These are phyloP conservation scores for Debaryomyces robertsiae DNA, from an alignment of 1,139 yeast genomes.

Conservation along the genomic window DNA sequence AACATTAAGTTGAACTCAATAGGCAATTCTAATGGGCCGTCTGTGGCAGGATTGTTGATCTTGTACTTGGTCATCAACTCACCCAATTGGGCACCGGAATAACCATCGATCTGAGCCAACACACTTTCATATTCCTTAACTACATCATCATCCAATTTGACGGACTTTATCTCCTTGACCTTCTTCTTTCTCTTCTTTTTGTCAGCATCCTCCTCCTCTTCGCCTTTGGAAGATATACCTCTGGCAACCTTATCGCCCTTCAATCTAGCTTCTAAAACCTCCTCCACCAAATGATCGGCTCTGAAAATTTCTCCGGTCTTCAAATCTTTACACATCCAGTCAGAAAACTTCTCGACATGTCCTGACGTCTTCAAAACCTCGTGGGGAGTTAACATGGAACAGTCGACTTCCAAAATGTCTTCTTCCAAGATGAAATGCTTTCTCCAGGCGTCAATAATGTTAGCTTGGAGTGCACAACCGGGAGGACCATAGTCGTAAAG, in stretches of 20 bases:
- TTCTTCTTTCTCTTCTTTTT: conserved; percentile 91
- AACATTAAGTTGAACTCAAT: conserved; percentile 97
- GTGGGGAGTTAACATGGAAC: conserved; percentile 96
- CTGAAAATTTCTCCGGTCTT: conserved; percentile 98
- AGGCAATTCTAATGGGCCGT: conserved; percentile 85
- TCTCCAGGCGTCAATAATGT: conserved; percentile 93
- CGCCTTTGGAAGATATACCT: conserved; percentile 61
- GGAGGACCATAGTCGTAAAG: conserved; percentile 99
- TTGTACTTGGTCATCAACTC: conserved; percentile 78
- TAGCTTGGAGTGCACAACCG: conserved; percentile 98
- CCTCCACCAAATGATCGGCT: conserved; percentile 98
- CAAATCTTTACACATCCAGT: conserved; percentile 98
- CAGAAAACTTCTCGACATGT: conserved; percentile 98
- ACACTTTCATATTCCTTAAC: conserved; percentile 81
- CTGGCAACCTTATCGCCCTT: conserved; percentile 97
- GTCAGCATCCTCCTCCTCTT: conserved; percentile 64
- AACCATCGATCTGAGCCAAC: conserved; percentile 94
- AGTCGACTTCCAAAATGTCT: conserved; percentile 98
- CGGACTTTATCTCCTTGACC: conserved; percentile 91
- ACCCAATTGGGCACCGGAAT: conserved; percentile 89
- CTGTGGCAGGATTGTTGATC: conserved; percentile 89
- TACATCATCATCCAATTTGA: conserved; percentile 79
- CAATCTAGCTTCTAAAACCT: conserved; percentile 91
- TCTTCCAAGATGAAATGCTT: conserved; percentile 97
- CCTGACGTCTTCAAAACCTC: conserved; percentile 98